Base-by-base conservation (phyloP, 345 rosid species). In the Eucalyptus decipiens region DNA sequence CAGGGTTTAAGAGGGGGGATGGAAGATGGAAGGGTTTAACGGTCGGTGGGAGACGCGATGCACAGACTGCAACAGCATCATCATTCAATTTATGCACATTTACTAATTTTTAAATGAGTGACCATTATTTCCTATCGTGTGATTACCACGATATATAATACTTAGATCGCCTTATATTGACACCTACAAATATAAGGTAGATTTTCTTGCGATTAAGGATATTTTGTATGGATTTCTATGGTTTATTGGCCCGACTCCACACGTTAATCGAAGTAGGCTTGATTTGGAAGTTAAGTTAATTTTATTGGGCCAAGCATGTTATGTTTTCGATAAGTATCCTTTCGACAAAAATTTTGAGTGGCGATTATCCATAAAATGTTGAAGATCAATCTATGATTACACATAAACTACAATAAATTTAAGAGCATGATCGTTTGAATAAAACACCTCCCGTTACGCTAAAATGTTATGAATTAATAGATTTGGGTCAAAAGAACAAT, bases 381-480 rank as follows among this genome's bases (percentile, higher is more conserved):
- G 6, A 32, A 72, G 8, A 10, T 67, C 17, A 32, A 69, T 72
- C 17, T 65, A 65, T 14, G 32, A 32, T 15, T 8, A 10, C 4
- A 37, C 12, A 37, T 72, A 21, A 23, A 24, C 7, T 72, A 72
- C 2, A 37, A 19, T 37, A 3, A 72, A 37, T 72, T 32, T 72
- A 23, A 19, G 3, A 72, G 45, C 28, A 37, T 72, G 16, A 5
- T 37, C 2, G 1, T 19, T 9, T 17, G 43, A 69, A 69, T 69
- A 34, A 69, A 34, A 34, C 81, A 37, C 7, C 42, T 32, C 19
- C 0, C 0, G 7, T 69, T 69, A 32, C 7, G 2, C 1, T 0
- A 32, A 69, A 34, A 32, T 72, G 1, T 37, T 37, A 37, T 10
- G 45, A 37, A 2, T 37, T 42, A 72, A 72, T 6, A 40, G 14